Conservation (phyloP, 148 eudicot genomes). For the Chenopodium suecicum region DNA sequence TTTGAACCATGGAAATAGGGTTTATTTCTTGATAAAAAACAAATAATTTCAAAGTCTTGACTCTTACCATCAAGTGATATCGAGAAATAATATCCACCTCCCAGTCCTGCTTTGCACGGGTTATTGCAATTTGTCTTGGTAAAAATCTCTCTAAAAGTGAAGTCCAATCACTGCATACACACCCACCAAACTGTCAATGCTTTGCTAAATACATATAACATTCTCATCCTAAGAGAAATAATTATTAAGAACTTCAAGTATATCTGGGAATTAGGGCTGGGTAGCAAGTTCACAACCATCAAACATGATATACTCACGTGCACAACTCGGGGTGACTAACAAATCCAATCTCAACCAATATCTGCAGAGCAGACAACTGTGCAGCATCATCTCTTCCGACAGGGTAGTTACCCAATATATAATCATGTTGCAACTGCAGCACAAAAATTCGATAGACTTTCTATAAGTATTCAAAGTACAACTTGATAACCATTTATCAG, state of each 20-base stretch:
- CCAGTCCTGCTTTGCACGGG: constrained; percentile 92
- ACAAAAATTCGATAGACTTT: neutral
- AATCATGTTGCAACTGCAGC: constrained; percentile 92
- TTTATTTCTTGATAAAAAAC: constrained; percentile 1
- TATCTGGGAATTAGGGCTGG: neutral
- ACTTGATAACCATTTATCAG: neutral
- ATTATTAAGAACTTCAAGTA: neutral
- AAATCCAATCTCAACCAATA: constrained; percentile 88
- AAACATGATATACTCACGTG: constrained; percentile 60
- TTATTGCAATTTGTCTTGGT: constrained; percentile 90
- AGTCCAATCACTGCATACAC: constrained; percentile 78
- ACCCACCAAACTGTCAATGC: constrained; percentile 18
- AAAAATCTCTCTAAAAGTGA: constrained; percentile 85
- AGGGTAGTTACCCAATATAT: constrained; percentile 93
- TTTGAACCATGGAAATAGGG: neutral
- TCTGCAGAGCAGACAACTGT: constrained; percentile 87
- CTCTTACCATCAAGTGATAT: constrained; percentile 73
- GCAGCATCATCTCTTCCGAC: constrained; percentile 98
- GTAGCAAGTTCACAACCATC: neutral
- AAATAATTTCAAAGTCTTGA: neutral
- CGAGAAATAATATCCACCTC: constrained; percentile 82
- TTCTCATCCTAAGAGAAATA: constrained; percentile 10
- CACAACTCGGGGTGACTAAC: constrained; percentile 69
- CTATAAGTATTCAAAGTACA: neutral
- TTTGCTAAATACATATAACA: neutral